Conservation (phyloP, 352 stramenopile species). For the Phytopythium delawarense region DNA sequence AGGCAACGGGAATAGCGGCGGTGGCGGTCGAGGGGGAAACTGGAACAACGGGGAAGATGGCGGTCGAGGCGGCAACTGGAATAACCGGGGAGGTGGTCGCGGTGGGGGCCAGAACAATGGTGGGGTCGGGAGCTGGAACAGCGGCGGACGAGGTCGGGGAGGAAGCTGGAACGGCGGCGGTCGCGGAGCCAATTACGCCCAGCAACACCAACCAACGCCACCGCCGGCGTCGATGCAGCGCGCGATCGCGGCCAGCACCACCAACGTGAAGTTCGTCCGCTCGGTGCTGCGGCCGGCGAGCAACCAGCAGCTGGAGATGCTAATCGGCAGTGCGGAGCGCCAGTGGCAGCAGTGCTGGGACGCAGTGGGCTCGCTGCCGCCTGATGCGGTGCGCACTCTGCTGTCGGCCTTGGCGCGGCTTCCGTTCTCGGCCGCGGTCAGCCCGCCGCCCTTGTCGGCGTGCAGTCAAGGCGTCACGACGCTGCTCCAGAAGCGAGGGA, state of each 20-base stretch:
- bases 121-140: neutral
- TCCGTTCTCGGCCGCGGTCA: slow-evolving; percentile 32
- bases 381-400: slow-evolving; percentile 31
- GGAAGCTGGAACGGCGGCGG: neutral
- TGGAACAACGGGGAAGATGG: neutral
- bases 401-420: slow-evolving; percentile 44
- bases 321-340: slow-evolving; percentile 26
- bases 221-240: slow-evolving; percentile 17
- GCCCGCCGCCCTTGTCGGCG: slow-evolving; percentile 27
- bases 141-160: neutral
- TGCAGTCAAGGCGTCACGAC: slow-evolving; percentile 22
- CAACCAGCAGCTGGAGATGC: slow-evolving; percentile 32
- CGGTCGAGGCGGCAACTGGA: neutral
- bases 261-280: slow-evolving; percentile 34
- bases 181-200: neutral
- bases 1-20: no score
- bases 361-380: slow-evolving; percentile 23
- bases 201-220: neutral
- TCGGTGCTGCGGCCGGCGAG: slow-evolving; percentile 33
- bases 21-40: neutral
- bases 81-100: neutral
- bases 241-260: slow-evolving; percentile 8
- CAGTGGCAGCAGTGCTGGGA: slow-evolving; percentile 53
- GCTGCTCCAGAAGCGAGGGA: slow-evolving; percentile 17
- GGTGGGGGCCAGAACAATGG: neutral